Conservation (phyloP, 805 yeast genomes). For the Sugiyamaella marilandica region DNA sequence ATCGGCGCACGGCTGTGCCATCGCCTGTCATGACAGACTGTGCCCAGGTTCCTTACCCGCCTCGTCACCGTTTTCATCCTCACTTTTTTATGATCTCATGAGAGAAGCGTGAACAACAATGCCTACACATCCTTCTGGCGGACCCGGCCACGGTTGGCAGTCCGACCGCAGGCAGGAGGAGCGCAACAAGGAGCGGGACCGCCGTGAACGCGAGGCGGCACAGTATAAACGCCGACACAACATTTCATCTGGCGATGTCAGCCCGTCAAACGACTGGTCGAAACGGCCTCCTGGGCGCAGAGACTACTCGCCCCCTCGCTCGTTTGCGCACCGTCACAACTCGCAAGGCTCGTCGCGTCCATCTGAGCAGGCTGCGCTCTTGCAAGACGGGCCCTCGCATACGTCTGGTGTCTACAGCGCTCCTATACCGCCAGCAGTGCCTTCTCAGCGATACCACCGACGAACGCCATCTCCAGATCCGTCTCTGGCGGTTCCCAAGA, state of each 20-base stretch:
- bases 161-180: conserved; percentile 21
- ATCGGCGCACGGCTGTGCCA: no score
- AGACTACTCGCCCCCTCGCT: conserved; percentile 1
- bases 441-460: neutral
- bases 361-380: neutral
- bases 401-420: neutral
- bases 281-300: neutral
- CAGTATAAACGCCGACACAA: conserved; percentile 24
- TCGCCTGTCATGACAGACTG: no score
- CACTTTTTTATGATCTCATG: conserved; percentile 4
- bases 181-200: conserved; percentile 25
- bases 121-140: conserved; percentile 14
- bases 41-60: conserved; percentile 1
- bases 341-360: neutral
- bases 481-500: neutral
- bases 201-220: conserved; percentile 25
- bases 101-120: neutral
- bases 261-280: neutral
- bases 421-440: neutral
- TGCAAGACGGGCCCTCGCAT: neutral
- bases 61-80: conserved; percentile 1
- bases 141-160: conserved; percentile 10
- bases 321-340: neutral
- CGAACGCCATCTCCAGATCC: neutral
- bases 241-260: conserved; percentile 10